phyloP scores from a whole-genome alignment of 148 eudicot species.

The Oxyria digyna region DNA sequence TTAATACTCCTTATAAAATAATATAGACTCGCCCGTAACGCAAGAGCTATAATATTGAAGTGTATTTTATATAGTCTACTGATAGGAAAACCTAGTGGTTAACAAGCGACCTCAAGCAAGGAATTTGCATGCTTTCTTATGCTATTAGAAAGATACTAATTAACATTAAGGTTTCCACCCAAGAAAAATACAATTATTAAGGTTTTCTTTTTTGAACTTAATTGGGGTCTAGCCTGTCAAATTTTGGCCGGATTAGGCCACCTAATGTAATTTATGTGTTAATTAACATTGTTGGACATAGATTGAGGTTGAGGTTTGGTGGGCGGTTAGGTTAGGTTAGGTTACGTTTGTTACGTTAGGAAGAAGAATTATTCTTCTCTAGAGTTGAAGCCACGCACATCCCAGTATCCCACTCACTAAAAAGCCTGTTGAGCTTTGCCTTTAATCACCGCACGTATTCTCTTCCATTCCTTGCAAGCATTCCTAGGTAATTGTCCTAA shows the following conservation, averaged over 20 bases:
- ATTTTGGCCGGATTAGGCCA: no score
- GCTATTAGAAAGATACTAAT: background rate
- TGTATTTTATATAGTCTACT: no score
- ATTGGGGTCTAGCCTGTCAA: no score
- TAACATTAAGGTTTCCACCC: no score
- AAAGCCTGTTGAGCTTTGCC: slow-evolving; percentile 1
- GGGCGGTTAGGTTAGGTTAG: no score
- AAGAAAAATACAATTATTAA: no score
- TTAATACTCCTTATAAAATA: no score
- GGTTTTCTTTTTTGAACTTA: no score
- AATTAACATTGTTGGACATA: background rate
- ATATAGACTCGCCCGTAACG: no score
- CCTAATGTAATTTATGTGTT: background rate
- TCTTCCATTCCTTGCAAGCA: background rate
- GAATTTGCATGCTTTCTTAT: background rate
- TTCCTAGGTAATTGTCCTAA: background rate
- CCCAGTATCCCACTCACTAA: background rate
- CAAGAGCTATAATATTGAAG: no score
- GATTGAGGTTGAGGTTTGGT: background rate
- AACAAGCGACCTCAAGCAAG: background rate
- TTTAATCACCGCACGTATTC: slow-evolving; percentile 3
- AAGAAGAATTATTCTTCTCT: background rate
- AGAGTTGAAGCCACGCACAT: background rate
- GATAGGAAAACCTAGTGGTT: background rate
- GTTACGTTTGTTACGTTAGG: no score